phyloP scores from a whole-genome alignment of 202 grass and related monocot species.

The Hordeum pubiflorum region DNA sequence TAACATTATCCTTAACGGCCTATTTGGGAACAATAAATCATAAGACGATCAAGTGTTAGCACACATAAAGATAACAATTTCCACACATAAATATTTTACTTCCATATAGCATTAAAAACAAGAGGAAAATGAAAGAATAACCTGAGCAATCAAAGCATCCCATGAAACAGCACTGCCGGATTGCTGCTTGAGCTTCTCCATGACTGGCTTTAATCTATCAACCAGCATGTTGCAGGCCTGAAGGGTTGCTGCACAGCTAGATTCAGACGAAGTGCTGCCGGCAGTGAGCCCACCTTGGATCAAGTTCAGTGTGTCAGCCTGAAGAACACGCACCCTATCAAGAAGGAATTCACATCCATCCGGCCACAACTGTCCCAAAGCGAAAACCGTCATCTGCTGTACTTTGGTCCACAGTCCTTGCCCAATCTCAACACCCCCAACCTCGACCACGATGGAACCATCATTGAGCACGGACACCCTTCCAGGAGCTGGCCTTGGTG shows the following conservation, averaged over 20 bases:
- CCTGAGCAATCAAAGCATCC: conserved; percentile 61
- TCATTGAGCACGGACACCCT: conserved; percentile 71
- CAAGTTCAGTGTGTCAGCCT: conserved; percentile 63
- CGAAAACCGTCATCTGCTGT: conserved; percentile 59
- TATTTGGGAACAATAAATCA: conserved; percentile 5
- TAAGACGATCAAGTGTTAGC: not conserved
- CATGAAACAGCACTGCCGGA: conserved; percentile 33
- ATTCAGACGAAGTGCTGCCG: conserved; percentile 61
- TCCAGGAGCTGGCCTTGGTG: conserved; percentile 31
- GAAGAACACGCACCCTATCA: conserved; percentile 49
- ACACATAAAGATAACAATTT: not conserved
- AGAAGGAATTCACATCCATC: conserved; percentile 44
- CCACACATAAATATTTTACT: not conserved
- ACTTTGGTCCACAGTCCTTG: conserved; percentile 91
- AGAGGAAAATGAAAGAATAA: not conserved
- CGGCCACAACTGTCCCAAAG: conserved; percentile 49
- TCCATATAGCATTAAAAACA: not conserved
- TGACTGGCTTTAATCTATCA: conserved; percentile 51
- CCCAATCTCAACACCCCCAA: conserved; percentile 71
- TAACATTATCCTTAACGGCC: conserved; percentile 42
- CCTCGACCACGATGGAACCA: conserved; percentile 60
- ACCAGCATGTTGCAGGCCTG: conserved; percentile 42
- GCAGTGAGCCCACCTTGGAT: conserved; percentile 58
- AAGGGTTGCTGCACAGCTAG: conserved; percentile 58
- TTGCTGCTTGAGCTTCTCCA: conserved; percentile 39